Percentiles rank a stretch among this genome's conserved stretches.
phyloP scores from a whole-genome alignment of 192 early-diverging fungal species.

The Martensiomyces pterosporus region DNA sequence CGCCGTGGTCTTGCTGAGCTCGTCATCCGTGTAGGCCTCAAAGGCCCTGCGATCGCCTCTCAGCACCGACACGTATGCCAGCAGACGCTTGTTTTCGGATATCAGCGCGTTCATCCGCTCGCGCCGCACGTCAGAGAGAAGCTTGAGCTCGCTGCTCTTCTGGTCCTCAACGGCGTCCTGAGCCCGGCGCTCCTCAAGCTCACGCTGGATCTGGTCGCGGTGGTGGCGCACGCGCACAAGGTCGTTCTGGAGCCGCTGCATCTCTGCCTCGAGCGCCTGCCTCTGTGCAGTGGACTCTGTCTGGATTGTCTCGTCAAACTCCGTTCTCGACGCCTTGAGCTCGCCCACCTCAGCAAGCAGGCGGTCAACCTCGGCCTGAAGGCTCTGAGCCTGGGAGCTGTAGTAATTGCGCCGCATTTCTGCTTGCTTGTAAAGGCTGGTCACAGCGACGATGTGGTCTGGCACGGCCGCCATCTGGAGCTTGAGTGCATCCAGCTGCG shows the following conservation, averaged over 20 bases:
- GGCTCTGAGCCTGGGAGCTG: constrained; percentile 37
- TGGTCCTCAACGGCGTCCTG: constrained; percentile 43
- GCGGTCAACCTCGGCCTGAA: constrained; percentile 42
- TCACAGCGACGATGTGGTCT: constrained; percentile 52
- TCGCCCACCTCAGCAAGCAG: constrained; percentile 46
- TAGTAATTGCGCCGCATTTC: constrained; percentile 51
- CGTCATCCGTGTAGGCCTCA: constrained; percentile 51
- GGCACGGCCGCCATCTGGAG: constrained; percentile 48
- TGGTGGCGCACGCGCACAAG: constrained; percentile 53
- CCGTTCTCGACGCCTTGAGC: constrained; percentile 28
- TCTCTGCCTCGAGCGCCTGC: constrained; percentile 51
- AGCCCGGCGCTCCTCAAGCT: constrained; percentile 44
- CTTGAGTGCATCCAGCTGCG: constrained; percentile 49
- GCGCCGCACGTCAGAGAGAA: constrained; percentile 48
- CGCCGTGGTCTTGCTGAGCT: constrained; percentile 47
- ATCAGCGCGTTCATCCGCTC: constrained; percentile 58
- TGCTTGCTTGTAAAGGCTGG: constrained; percentile 49
- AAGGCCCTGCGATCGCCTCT: constrained; percentile 51
- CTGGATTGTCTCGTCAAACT: constrained; percentile 39
- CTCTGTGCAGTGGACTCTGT: constrained; percentile 38
- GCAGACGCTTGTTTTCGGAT: constrained; percentile 56
- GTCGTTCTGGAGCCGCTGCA: constrained; percentile 53
- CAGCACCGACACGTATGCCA: constrained; percentile 47
- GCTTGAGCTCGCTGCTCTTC: constrained; percentile 49
- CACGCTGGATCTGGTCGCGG: constrained; percentile 51